Conservation (phyloP, 306 rosid genomes). For the Lagenaria siceraria region DNA sequence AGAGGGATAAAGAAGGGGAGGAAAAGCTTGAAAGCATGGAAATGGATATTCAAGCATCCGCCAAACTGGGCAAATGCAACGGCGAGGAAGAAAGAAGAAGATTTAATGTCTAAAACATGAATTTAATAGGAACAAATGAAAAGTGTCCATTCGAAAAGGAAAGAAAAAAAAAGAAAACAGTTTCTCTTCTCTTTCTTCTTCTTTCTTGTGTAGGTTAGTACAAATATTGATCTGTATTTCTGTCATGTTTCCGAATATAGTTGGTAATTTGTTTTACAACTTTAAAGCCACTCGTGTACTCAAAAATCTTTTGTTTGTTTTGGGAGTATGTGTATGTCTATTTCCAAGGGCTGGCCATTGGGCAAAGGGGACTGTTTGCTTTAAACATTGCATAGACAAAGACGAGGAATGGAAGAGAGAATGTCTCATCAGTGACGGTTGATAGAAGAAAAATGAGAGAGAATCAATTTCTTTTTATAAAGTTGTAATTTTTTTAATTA, state of each 20-base stretch:
- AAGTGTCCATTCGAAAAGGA: neutral
- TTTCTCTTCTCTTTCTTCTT: neutral
- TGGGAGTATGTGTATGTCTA: neutral
- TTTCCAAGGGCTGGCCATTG: neutral
- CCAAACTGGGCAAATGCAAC: slow-evolving; percentile 33
- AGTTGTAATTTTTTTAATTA: neutral
- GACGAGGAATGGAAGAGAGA: neutral
- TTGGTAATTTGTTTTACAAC: neutral
- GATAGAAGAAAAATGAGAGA: neutral
- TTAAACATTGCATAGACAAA: neutral
- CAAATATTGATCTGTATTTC: neutral
- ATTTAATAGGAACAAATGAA: neutral
- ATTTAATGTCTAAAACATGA: slow-evolving; percentile 45
- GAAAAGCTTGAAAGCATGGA: slow-evolving; percentile 75
- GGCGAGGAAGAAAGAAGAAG: slow-evolving; percentile 54
- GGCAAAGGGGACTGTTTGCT: neutral
- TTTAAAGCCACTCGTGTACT: neutral
- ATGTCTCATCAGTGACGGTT: neutral
- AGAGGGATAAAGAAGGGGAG: slow-evolving; percentile 63
- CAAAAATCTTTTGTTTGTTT: neutral
- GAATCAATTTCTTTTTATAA: neutral
- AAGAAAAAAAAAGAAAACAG: too few species aligned
- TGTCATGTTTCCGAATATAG: neutral
- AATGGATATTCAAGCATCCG: slow-evolving; percentile 75
- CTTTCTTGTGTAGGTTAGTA: neutral